Conservation (phyloP, 1,284 basidiomycete genomes). For the Amylostereum areolatum region DNA sequence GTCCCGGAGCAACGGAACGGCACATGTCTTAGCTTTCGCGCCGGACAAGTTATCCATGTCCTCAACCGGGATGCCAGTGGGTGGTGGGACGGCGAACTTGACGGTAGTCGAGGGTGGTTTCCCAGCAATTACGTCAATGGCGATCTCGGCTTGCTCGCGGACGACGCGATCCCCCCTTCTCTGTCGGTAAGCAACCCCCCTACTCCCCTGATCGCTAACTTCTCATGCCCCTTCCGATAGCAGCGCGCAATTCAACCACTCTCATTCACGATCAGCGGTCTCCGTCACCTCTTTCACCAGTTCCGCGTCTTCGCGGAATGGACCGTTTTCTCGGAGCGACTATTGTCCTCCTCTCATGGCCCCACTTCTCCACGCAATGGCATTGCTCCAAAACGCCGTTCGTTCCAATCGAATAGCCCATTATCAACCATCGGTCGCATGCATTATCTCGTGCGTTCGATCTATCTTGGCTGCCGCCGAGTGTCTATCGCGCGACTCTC, state of each 20-base stretch:
- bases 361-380: slow-evolving; percentile 78
- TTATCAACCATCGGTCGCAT: slow-evolving; percentile 80
- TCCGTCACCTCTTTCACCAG: slow-evolving; percentile 12
- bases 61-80: slow-evolving; percentile 84
- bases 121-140: slow-evolving; percentile 87
- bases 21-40: slow-evolving; percentile 83
- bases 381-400: slow-evolving; percentile 82
- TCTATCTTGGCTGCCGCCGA: slow-evolving; percentile 81
- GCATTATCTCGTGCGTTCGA: slow-evolving; percentile 94
- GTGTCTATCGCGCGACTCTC: slow-evolving; percentile 81
- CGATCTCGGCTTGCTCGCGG: slow-evolving; percentile 46
- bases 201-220: not conserved
- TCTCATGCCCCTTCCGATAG: slow-evolving; percentile 16
- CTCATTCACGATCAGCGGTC: slow-evolving; percentile 11
- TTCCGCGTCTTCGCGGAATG: slow-evolving; percentile 11
- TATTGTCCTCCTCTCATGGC: slow-evolving; percentile 71
- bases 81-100: slow-evolving; percentile 98
- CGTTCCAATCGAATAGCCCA: slow-evolving; percentile 71
- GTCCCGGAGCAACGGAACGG: slow-evolving; percentile 62
- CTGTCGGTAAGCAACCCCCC: slow-evolving; percentile 32
- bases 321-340: slow-evolving; percentile 26
- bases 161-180: slow-evolving; percentile 40
- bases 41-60: slow-evolving; percentile 89
- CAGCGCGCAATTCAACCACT: slow-evolving; percentile 10
- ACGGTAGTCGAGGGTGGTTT: slow-evolving; percentile 91